Base-by-base conservation (phyloP, 2,329 filamentous ascomycete genomes). In the Fusarium concolor region DNA sequence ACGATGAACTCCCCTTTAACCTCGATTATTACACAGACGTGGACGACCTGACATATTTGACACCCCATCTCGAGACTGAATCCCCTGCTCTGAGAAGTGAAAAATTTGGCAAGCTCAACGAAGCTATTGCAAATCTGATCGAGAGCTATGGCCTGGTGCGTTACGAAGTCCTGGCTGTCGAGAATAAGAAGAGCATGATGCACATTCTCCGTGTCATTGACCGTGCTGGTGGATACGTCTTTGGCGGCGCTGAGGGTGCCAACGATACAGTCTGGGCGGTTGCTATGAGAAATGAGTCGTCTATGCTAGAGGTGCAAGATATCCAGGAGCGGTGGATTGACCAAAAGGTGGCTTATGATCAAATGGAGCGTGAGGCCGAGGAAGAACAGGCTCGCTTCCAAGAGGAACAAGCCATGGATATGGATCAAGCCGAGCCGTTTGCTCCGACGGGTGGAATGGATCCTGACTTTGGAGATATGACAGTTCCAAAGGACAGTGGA, bases 191-290 rank as follows among this genome's bases (percentile, higher is more conserved):
- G 80, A 96, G 92, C 76, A 97, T 99, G 94, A 96, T 96, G 88
- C 90, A 92, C 71, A 84, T 99, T 6, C 82, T 99, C 51, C 89
- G 92, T 44, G 90, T 95, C 1, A 94, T 99, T 75, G 96, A 99
- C 78, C 88, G 96, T 41, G 95, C 96, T 0, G 91, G 93, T 11
- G 96, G 96, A 0, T 98, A 98, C 80, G 92, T 94, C 1, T 97
- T 99, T 81, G 94, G 94, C 0, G 87, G 91, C 7, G 92, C 93
- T 0, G 93, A 97, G 77, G 95, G 94, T 3, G 93, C 94, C 44
- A 97, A 98, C 72, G 95, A 99, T 77, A 94, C 91, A 9, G 88
- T 99, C n/a, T 99, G 96, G 96, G 93, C 96, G 75, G 90, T 98
- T 43, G 93, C 96, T 4, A 97, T 98, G 89, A 89, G 94, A 57